A percentile compares a stretch with the other conserved stretches of the same genome.
phyloP scores from a whole-genome alignment of 441 rosid genomes.

The Populus trichocarpa region DNA sequence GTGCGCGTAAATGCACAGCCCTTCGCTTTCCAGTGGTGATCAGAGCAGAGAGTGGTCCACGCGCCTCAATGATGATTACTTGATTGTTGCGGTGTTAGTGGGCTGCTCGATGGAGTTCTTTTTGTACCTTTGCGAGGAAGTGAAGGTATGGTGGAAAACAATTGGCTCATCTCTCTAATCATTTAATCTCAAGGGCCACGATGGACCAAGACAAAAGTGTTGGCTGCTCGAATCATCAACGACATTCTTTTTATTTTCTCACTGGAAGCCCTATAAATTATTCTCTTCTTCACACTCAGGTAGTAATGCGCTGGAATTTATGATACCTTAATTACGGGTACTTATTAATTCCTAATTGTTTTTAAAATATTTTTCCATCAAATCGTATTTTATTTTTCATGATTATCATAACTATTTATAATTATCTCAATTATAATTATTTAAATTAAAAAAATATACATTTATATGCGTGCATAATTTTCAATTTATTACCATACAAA shows the following conservation, averaged over 20 bases:
- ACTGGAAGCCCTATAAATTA: too few species aligned
- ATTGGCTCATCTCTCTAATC: not conserved
- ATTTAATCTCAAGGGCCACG: not conserved
- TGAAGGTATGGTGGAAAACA: not conserved
- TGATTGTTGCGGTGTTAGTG: not conserved
- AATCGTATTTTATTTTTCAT: too few species aligned
- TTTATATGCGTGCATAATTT: too few species aligned
- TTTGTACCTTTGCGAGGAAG: not conserved
- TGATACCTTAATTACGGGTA: not conserved
- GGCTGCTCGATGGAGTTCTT: not conserved
- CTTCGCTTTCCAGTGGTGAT: not conserved
- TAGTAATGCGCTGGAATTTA: too few species aligned
- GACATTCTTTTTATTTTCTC: too few species aligned
- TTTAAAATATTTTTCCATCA: too few species aligned
- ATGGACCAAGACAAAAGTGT: not conserved
- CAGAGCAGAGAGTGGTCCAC: not conserved
- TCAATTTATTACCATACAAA: too few species aligned
- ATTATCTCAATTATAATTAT: too few species aligned
- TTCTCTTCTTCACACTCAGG: not conserved
- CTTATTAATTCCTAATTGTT: too few species aligned
- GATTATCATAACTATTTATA: too few species aligned
- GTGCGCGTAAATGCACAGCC: conserved; percentile 7
- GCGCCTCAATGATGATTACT: not conserved
- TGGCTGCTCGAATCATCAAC: not conserved
- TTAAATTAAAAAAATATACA: too few species aligned